phyloP scores from a whole-genome alignment of 768 basidiomycete species.

The Rossbeevera mucosa region DNA sequence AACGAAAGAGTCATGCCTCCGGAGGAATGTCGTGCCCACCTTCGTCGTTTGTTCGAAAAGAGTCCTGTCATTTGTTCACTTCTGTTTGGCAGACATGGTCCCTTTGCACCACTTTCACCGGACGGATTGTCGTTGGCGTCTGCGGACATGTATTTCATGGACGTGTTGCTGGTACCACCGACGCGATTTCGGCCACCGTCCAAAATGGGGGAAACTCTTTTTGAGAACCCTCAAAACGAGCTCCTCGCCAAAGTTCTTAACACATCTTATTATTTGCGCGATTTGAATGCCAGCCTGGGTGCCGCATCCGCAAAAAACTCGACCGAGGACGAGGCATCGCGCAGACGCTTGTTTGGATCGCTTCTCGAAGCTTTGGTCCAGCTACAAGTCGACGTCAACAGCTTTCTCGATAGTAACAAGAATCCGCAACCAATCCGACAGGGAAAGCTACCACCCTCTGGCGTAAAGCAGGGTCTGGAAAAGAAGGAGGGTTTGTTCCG shows the following conservation, averaged over 20 bases:
- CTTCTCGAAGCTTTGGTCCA: constrained; percentile 83
- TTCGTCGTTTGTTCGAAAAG: constrained; percentile 82
- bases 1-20: constrained; percentile 89
- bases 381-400: constrained; percentile 92
- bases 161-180: constrained; percentile 86
- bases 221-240: constrained; percentile 96
- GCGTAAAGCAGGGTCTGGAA: constrained; percentile 94
- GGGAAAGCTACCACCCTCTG: constrained; percentile 87
- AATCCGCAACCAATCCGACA: constrained; percentile 82
- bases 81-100: constrained; percentile 90
- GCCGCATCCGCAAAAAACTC: constrained; percentile 57
- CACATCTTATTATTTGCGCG: constrained; percentile 76
- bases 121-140: constrained; percentile 64
- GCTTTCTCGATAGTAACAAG: constrained; percentile 95
- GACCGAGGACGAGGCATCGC: constrained; percentile 44
- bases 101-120: constrained; percentile 59
- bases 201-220: constrained; percentile 85
- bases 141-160: constrained; percentile 97
- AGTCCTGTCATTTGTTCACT: constrained; percentile 80
- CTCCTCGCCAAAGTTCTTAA: constrained; percentile 75
- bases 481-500: constrained; percentile 99
- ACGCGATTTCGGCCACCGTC: constrained; percentile 95
- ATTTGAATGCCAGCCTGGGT: constrained; percentile 64
- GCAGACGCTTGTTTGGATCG: constrained; percentile 55
- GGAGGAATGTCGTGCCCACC: constrained; percentile 91